A percentile compares a stretch with the other conserved stretches of the same genome.
Evolutionary conservation across 805 yeast genomes (phyloP).

Genomic region (Teunomyces pallodes): DNA sequence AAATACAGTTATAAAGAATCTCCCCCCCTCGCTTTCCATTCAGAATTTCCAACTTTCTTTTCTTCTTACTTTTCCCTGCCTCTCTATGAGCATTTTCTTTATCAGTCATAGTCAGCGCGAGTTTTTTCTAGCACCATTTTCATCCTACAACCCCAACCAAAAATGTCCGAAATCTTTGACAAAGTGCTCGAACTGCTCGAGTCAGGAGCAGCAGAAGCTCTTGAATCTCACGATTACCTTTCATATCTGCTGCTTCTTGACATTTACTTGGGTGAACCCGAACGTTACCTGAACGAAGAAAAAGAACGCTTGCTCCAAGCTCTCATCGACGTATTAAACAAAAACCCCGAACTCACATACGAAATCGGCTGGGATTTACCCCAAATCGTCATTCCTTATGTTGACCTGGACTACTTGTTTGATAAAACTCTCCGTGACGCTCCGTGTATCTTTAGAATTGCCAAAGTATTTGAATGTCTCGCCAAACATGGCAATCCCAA

Average conservation of each 20-base stretch:
- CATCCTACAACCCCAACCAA: too few species aligned
- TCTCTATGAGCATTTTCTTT: too few species aligned
- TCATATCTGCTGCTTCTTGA: slow-evolving; percentile 75
- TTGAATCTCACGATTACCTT: slow-evolving; percentile 56
- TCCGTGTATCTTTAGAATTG: slow-evolving; percentile 37
- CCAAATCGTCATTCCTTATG: slow-evolving; percentile 53
- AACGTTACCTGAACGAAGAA: slow-evolving; percentile 47
- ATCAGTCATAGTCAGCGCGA: too few species aligned
- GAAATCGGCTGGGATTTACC: slow-evolving; percentile 96
- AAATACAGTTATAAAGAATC: too few species aligned
- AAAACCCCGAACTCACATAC: slow-evolving; percentile 48
- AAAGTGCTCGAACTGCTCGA: slow-evolving; percentile 26
- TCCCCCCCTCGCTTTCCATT: too few species aligned
- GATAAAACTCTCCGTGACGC: slow-evolving; percentile 29
- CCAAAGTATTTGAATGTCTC: slow-evolving; percentile 59
- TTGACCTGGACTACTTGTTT: slow-evolving; percentile 38
- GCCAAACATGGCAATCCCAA: slow-evolving; percentile 75
- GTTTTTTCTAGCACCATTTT: background rate
- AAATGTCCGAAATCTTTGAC: slow-evolving; percentile 14
- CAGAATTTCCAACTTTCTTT: too few species aligned
- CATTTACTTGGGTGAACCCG: slow-evolving; percentile 49
- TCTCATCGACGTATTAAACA: slow-evolving; percentile 42
- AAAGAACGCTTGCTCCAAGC: slow-evolving; percentile 46
- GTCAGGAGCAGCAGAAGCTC: slow-evolving; percentile 32
- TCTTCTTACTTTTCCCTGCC: too few species aligned